Conservation (phyloP, 495 filamentous ascomycete genomes). For the Penicillium maclennaniae region DNA sequence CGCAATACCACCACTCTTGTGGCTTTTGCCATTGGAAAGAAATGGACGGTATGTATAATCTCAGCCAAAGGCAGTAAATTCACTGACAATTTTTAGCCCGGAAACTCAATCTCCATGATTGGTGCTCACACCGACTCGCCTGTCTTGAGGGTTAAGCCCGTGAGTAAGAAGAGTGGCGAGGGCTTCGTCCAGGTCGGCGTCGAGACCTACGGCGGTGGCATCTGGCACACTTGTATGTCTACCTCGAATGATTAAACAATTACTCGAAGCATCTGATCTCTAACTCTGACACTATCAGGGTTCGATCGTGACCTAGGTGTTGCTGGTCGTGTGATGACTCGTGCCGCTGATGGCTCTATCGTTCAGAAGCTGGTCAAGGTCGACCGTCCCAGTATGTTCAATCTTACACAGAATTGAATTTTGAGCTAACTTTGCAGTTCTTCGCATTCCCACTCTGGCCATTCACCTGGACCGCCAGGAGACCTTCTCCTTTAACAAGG, state of each 20-base stretch:
- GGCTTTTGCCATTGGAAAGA: conserved; percentile 87
- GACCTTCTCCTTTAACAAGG: conserved; percentile 90
- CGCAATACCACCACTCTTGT: conserved; percentile 91
- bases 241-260: background rate
- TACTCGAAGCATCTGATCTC: background rate
- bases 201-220: conserved; percentile 91
- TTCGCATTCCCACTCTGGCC: conserved; percentile 87
- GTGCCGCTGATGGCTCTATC: conserved; percentile 66
- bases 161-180: conserved; percentile 79
- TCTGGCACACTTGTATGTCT: conserved; percentile 58
- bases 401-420: background rate
- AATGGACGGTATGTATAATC: conserved; percentile 63
- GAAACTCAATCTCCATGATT: conserved; percentile 91
- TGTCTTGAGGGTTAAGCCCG: conserved; percentile 84
- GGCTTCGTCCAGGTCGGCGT: conserved; percentile 96
- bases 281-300: conserved; percentile 47
- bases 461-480: conserved; percentile 87
- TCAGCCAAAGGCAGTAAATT: background rate
- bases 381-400: conserved; percentile 67
- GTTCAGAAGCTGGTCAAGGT: conserved; percentile 85
- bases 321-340: conserved; percentile 84
- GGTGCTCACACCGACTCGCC: conserved; percentile 97
- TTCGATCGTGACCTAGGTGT: conserved; percentile 93
- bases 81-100: conserved; percentile 49
- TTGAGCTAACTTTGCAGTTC: conserved; percentile 43